Conservation (phyloP, 352 stramenopile species). For the Pythium sukuiense region DNA sequence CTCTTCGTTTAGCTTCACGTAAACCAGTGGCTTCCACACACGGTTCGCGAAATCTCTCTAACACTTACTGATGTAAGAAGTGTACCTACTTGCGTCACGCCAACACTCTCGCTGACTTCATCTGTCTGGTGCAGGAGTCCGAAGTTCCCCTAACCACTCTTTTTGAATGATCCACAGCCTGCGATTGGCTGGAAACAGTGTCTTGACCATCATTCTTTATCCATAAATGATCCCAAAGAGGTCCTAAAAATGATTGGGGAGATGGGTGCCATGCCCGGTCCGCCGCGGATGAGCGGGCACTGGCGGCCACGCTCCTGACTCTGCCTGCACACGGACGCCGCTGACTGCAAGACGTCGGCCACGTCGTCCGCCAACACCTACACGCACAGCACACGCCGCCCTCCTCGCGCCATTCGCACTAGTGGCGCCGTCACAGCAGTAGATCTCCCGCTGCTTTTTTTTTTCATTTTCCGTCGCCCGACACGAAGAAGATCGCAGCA, state of each 20-base stretch:
- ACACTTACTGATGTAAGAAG: background rate
- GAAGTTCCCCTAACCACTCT: background rate
- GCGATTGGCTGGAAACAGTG: slow-evolving; percentile 9
- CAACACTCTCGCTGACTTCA: slow-evolving; percentile 23
- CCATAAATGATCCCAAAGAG: slow-evolving; percentile 5
- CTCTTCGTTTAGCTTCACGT: background rate
- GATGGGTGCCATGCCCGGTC: slow-evolving; percentile 6
- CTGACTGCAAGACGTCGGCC: background rate
- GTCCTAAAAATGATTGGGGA: slow-evolving; percentile 13
- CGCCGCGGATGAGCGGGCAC: background rate
- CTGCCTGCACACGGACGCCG: background rate
- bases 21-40: too few relatives aligned
- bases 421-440: background rate
- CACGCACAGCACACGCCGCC: background rate
- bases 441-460: background rate
- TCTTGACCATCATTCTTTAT: slow-evolving; percentile 13
- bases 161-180: background rate
- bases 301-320: background rate
- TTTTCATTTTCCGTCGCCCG: background rate
- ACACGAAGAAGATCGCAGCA: background rate
- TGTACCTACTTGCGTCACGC: slow-evolving; percentile 2
- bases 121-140: background rate
- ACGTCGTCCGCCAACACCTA: background rate
- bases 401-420: background rate
- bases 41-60: background rate